Percentiles rank a stretch among this genome's conserved stretches.
phyloP scores from a whole-genome alignment of 176 grass and related monocot species.

The Aegilops bicornis region DNA sequence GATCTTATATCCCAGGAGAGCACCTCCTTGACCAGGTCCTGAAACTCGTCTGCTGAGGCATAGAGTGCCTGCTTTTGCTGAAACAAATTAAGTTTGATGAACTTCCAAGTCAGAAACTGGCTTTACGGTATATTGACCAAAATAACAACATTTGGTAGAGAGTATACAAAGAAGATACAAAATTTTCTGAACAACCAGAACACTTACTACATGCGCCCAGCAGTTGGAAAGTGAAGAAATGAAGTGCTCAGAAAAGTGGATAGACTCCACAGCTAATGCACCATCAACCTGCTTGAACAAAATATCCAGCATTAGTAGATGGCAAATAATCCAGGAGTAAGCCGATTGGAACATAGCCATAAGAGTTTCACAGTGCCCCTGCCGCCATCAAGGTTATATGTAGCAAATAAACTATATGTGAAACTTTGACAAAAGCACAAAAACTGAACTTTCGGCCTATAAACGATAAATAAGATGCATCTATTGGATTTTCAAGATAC shows the following conservation, averaged over 20 bases:
- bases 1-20: slow-evolving; percentile 94
- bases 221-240: slow-evolving; percentile 53
- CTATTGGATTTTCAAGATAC: background rate
- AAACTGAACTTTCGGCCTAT: background rate
- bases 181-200: background rate
- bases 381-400: background rate
- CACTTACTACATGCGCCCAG: slow-evolving; percentile 69
- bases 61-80: slow-evolving; percentile 70
- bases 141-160: background rate
- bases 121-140: background rate
- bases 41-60: slow-evolving; percentile 63
- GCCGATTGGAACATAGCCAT: background rate
- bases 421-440: background rate
- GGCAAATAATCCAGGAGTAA: background rate
- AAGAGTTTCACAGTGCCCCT: background rate
- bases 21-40: slow-evolving; percentile 67
- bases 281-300: slow-evolving; percentile 50
- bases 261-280: slow-evolving; percentile 59
- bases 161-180: background rate
- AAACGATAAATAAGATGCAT: background rate
- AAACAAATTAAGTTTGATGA: slow-evolving; percentile 22
- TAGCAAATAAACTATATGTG: background rate
- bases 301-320: slow-evolving; percentile 23
- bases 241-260: slow-evolving; percentile 62
- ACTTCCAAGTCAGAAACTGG: background rate